Conservation (phyloP, 441 rosid species). For the Aleurites moluccanus region DNA sequence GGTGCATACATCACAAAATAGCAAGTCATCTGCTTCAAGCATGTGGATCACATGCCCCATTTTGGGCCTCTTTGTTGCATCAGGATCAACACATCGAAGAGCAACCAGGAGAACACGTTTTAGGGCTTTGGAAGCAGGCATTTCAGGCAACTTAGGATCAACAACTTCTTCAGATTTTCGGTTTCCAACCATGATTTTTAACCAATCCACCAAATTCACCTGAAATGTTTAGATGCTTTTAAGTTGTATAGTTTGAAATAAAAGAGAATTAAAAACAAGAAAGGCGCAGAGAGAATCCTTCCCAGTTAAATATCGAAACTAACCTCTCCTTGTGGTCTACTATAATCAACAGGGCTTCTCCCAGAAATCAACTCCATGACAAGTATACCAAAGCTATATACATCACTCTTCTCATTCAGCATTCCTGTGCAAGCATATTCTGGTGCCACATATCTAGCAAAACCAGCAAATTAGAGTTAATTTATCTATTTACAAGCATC, state of each 20-base stretch:
- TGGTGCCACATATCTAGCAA: conserved; percentile 83
- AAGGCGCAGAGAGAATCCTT: not conserved
- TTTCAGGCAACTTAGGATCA: conserved; percentile 80
- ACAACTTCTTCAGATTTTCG: conserved; percentile 85
- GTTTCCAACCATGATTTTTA: conserved; percentile 83
- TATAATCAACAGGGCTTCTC: conserved; percentile 85
- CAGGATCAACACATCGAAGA: conserved; percentile 92
- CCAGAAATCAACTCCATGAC: conserved; percentile 93
- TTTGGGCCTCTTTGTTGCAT: conserved; percentile 94
- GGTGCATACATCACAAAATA: conserved; percentile 62
- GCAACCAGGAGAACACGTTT: conserved; percentile 86
- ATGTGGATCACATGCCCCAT: conserved; percentile 96
- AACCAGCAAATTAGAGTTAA: conserved; percentile 19
- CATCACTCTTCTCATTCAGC: conserved; percentile 93
- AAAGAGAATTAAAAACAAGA: not conserved
- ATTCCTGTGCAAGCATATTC: conserved; percentile 99
- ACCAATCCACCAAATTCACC: conserved; percentile 95
- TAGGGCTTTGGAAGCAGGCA: conserved; percentile 88
- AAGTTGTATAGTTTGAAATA: conserved; percentile 15
- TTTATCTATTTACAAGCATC: conserved; percentile 4
- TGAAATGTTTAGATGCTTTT: conserved; percentile 30
- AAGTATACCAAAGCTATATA: conserved; percentile 90
- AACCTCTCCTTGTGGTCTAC: conserved; percentile 91
- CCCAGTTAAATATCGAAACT: conserved; percentile 14
- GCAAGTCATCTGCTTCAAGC: conserved; percentile 91